phyloP scores from a whole-genome alignment of 352 stramenopile genomes.

The Pythium oligandrum region DNA sequence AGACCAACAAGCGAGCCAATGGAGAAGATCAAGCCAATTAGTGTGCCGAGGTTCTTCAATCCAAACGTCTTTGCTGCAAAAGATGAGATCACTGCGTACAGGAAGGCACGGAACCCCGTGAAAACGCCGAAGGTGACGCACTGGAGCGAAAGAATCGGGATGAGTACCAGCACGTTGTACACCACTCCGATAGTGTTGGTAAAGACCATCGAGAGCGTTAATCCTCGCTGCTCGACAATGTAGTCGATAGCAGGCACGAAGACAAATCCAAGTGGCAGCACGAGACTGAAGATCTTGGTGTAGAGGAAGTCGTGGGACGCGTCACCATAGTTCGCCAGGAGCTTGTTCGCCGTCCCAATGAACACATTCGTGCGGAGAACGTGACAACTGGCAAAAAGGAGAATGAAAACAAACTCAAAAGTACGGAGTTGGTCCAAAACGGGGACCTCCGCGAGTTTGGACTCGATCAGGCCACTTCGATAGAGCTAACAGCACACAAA shows the following conservation, averaged over 20 bases:
- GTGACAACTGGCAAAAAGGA: slow-evolving; percentile 65
- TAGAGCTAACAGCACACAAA: slow-evolving; percentile 10
- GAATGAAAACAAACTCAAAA: slow-evolving; percentile 78
- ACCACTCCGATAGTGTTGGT: slow-evolving; percentile 65
- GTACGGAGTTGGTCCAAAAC: slow-evolving; percentile 63
- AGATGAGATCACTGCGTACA: slow-evolving; percentile 84
- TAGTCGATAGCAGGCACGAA: slow-evolving; percentile 85
- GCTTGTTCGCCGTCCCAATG: slow-evolving; percentile 84
- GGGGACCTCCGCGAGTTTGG: slow-evolving; percentile 42
- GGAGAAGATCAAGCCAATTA: slow-evolving; percentile 83
- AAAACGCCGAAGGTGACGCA: slow-evolving; percentile 76
- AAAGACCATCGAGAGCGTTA: slow-evolving; percentile 65
- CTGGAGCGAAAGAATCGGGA: slow-evolving; percentile 62
- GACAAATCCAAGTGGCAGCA: slow-evolving; percentile 77
- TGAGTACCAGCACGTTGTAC: slow-evolving; percentile 70
- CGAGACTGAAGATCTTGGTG: slow-evolving; percentile 84
- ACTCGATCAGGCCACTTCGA: slow-evolving; percentile 21
- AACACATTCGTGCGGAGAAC: slow-evolving; percentile 78
- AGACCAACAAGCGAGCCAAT: slow-evolving; percentile 69
- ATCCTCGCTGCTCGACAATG: slow-evolving; percentile 64
- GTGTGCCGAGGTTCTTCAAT: slow-evolving; percentile 75
- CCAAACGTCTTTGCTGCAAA: slow-evolving; percentile 87
- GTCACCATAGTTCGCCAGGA: slow-evolving; percentile 81
- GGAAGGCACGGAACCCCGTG: slow-evolving; percentile 77
- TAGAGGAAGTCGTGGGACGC: slow-evolving; percentile 54